Evolutionary conservation across 805 yeast species (phyloP), one percentile per base, ranked within the genome.

Genomic region (Cyberlindnera misumaiensis): DNA sequence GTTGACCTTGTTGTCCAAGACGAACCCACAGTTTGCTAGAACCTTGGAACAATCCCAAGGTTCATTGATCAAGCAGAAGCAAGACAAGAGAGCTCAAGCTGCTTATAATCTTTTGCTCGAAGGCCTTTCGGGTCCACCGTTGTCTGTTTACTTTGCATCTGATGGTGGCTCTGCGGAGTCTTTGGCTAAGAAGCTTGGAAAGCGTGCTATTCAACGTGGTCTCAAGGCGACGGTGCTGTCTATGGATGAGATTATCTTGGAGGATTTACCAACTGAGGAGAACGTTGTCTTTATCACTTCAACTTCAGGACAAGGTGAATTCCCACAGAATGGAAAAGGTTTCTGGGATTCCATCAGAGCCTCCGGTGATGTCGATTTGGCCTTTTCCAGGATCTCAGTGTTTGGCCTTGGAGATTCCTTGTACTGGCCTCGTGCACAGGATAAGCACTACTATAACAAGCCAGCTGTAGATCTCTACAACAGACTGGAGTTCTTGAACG

Each of bases 341-440:
- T 75, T 90, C 48, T 83, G 96, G 94, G 70, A 72, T 46, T 73
- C 83, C 43, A 59, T 93, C 42, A 78, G 75, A 46, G 68, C 85
- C 12, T 68, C 93, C 65, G 35, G 54, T 2, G 75, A 76, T 49
- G 63, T 86, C 28, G 97, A 90, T 68, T 62, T 90, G 32, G 70
- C 69, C 45, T 83, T 80, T 51, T 54, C 85, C n/a, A 60, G 66
- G 28, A 67, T 89, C 43, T 72, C 90, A 5, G 72, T 85, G 11
- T 83, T 93, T 54, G 98, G 98, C 0, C 62, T 93, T 3, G 98
- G 98, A 33, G 97, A 93, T 56, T 81, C 96, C 3, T 77, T 93
- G 4, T 93, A 93, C 59, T 90, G 97, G 97, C 97, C 97, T 52
- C 77, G 97, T 65, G 85, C 86, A 61, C 95, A 90, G 63, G 97